phyloP scores from a whole-genome alignment of 257 asterid genomes.

The Anisodus acutangulus region DNA sequence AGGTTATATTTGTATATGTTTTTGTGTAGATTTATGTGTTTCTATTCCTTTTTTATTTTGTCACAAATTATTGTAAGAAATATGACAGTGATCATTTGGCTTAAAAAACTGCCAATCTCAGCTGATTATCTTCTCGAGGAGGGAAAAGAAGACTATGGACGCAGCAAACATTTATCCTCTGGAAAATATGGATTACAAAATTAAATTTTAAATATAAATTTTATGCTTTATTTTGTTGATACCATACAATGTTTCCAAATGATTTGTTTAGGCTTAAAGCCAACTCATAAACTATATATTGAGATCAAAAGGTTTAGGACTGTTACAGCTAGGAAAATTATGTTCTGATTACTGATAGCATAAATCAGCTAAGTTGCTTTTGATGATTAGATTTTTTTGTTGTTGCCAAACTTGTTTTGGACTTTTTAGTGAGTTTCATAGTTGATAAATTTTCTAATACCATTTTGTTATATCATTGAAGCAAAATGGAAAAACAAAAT shows the following conservation, averaged over 20 bases:
- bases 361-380: neutral
- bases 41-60: neutral
- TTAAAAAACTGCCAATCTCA: neutral
- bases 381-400: neutral
- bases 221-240: neutral
- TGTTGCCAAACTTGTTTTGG: neutral
- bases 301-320: neutral
- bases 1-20: neutral
- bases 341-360: neutral
- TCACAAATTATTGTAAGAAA: neutral
- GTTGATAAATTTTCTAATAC: neutral
- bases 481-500: too few species aligned
- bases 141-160: neutral
- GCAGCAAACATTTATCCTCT: neutral
- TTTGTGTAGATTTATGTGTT: neutral
- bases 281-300: neutral
- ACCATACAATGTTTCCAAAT: neutral
- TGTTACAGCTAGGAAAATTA: neutral
- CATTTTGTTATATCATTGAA: neutral
- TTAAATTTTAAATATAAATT: too few species aligned
- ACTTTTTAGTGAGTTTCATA: neutral
- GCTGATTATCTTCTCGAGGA: neutral
- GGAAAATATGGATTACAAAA: neutral
- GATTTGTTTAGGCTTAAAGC: neutral
- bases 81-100: neutral